Evolutionary conservation across 352 stramenopile species (phyloP).

Genomic region (Pythium dissotocum): DNA sequence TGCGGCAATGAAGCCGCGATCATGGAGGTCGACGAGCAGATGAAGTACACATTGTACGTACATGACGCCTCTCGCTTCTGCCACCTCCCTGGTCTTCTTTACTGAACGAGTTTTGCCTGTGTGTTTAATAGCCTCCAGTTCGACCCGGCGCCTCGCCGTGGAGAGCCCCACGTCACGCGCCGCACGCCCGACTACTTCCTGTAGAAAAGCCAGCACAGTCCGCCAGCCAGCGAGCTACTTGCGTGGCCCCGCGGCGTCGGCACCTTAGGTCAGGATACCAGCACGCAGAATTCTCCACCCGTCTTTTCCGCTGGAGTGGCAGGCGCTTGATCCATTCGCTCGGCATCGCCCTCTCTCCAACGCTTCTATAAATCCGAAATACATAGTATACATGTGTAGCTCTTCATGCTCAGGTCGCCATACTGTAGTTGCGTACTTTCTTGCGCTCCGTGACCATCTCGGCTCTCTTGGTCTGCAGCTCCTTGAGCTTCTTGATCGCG

Average conservation of each 20-base stretch:
- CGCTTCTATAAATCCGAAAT: constrained; percentile 30
- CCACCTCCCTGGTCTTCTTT: background rate
- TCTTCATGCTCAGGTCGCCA: constrained; percentile 31
- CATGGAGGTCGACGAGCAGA: constrained; percentile 95
- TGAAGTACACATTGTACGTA: constrained; percentile 95
- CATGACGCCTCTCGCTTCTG: no score
- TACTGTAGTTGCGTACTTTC: constrained; percentile 81
- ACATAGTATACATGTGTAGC: constrained; percentile 6
- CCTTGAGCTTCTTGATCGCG: constrained; percentile 67
- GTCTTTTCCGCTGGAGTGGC: background rate
- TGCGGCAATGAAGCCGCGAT: constrained; percentile 98
- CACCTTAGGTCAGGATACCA: background rate
- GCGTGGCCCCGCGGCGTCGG: no score
- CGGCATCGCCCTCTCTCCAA: background rate
- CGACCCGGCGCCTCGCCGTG: constrained; percentile 91
- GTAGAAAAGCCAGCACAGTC: constrained; percentile 42
- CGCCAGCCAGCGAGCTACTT: constrained; percentile 2
- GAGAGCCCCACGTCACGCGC: constrained; percentile 92
- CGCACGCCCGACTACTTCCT: constrained; percentile 96
- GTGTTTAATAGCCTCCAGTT: constrained; percentile 88
- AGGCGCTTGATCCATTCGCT: background rate
- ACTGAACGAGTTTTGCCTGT: constrained; percentile 1
- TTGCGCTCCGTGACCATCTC: constrained; percentile 79
- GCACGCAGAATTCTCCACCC: background rate
- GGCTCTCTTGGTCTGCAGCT: constrained; percentile 67